Evolutionary conservation across 1,284 basidiomycete species (phyloP).

Genomic region (Microstroma glucosiphilum): DNA sequence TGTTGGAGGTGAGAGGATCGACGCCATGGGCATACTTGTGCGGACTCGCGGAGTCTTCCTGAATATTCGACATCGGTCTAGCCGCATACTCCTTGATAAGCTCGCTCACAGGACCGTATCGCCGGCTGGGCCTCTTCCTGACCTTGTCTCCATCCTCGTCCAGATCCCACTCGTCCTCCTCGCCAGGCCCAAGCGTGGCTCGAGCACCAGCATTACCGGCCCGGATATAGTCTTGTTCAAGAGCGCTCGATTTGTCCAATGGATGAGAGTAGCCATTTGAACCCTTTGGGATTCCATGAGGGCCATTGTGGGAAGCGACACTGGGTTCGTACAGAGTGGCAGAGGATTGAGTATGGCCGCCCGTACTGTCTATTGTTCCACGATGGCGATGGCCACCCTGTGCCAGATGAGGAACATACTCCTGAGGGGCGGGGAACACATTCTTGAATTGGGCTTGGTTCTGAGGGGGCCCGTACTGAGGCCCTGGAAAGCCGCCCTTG

Average conservation of each 20-base stretch:
- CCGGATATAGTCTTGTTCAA: too few species aligned
- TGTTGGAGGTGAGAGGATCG: background rate
- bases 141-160: conserved; percentile 8
- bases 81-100: conserved; percentile 31
- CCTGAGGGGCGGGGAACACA: background rate
- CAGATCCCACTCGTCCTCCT: conserved; percentile 4
- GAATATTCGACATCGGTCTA: background rate
- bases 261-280: background rate
- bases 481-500: background rate
- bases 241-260: background rate
- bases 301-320: background rate
- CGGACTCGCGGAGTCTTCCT: conserved; percentile 12
- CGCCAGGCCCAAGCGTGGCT: background rate
- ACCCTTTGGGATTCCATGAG: background rate
- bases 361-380: background rate
- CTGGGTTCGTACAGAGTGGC: conserved; percentile 3
- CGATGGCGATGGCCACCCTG: background rate
- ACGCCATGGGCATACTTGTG: background rate
- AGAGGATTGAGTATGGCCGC: background rate
- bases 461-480: background rate
- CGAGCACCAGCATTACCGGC: background rate
- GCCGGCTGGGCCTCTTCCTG: conserved; percentile 16
- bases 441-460: background rate
- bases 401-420: background rate
- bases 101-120: conserved; percentile 32